Evolutionary conservation across 2,329 filamentous ascomycete genomes (phyloP).

Genomic region (Microdochium trichocladiopsis): DNA sequence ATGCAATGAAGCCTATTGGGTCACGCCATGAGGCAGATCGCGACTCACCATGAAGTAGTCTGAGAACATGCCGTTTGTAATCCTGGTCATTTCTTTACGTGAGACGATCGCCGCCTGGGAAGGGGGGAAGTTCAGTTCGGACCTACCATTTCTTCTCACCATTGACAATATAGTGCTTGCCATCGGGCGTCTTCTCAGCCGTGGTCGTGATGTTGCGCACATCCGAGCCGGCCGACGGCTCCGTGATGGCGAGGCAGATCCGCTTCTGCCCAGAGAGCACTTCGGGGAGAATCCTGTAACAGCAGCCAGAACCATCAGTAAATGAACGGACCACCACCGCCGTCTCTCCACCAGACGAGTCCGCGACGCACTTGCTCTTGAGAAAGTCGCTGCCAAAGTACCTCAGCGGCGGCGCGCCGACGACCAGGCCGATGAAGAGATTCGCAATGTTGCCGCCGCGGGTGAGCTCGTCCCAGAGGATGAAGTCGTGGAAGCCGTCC

Average conservation of each 20-base stretch:
- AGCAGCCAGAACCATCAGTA: too few species aligned
- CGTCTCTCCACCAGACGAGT: too few species aligned
- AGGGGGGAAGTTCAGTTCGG: too few species aligned
- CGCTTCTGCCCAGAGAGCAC: slow-evolving; percentile 27
- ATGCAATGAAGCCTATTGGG: slow-evolving; percentile 15
- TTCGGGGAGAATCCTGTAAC: slow-evolving; percentile 15
- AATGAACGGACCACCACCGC: too few species aligned
- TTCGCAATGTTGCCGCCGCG: slow-evolving; percentile 12
- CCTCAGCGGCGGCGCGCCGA: slow-evolving; percentile 19
- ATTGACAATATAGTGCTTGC: slow-evolving; percentile 43
- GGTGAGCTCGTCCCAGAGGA: slow-evolving; percentile 26
- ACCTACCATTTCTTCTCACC: slow-evolving; percentile 50
- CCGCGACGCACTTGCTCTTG: background rate
- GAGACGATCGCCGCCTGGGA: too few species aligned
- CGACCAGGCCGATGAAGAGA: slow-evolving; percentile 5
- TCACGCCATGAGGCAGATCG: background rate
- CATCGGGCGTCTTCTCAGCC: slow-evolving; percentile 5
- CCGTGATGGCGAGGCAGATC: slow-evolving; percentile 11
- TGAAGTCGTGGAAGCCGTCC: slow-evolving; percentile 28
- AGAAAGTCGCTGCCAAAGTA: slow-evolving; percentile 12
- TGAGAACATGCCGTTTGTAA: slow-evolving; percentile 48
- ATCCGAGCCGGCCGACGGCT: slow-evolving; percentile 11
- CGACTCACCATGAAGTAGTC: slow-evolving; percentile 29
- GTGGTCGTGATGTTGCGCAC: slow-evolving; percentile 8
- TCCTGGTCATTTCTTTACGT: slow-evolving; percentile 26